phyloP scores from a whole-genome alignment of 257 asterid genomes.

The Penstemon barbatus region DNA sequence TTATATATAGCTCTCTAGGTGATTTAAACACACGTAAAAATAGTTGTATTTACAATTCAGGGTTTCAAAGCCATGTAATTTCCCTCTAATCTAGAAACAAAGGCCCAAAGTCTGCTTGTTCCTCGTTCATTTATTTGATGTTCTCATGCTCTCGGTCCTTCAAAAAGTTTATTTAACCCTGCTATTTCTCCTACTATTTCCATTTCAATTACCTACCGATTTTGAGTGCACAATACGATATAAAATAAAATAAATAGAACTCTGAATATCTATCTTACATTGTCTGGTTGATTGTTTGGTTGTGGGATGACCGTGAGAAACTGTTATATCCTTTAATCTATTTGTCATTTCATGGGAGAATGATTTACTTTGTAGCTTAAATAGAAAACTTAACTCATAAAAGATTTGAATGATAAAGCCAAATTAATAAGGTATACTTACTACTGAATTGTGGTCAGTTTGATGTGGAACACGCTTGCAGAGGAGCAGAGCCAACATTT shows the following conservation, averaged over 20 bases:
- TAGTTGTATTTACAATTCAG: too few relatives aligned
- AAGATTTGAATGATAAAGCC: conserved; percentile 11
- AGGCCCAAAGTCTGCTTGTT: too few relatives aligned
- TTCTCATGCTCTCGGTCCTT: too few relatives aligned
- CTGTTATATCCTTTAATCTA: background rate
- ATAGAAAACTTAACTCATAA: background rate
- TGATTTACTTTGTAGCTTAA: conserved; percentile 9
- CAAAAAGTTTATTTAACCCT: background rate
- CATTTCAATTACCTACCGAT: background rate
- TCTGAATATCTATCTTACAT: background rate
- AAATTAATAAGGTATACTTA: conserved; percentile 15
- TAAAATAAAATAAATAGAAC: background rate
- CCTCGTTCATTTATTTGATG: too few relatives aligned
- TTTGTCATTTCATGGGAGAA: conserved; percentile 7
- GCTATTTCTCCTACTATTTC: background rate
- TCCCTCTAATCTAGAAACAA: too few relatives aligned
- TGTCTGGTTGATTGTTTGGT: background rate
- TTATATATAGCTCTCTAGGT: too few relatives aligned
- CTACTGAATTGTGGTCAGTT: conserved; percentile 34
- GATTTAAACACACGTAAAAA: too few relatives aligned
- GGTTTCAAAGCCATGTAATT: too few relatives aligned
- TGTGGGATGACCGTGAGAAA: background rate
- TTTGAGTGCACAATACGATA: background rate
- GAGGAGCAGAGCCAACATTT: conserved; percentile 59
- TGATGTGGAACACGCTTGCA: conserved; percentile 64